A percentile compares a stretch with the other conserved stretches of the same genome.
These are phyloP conservation scores for Mycena amicta DNA, from an alignment of 768 basidiomycete species.

Conservation along the genomic window DNA sequence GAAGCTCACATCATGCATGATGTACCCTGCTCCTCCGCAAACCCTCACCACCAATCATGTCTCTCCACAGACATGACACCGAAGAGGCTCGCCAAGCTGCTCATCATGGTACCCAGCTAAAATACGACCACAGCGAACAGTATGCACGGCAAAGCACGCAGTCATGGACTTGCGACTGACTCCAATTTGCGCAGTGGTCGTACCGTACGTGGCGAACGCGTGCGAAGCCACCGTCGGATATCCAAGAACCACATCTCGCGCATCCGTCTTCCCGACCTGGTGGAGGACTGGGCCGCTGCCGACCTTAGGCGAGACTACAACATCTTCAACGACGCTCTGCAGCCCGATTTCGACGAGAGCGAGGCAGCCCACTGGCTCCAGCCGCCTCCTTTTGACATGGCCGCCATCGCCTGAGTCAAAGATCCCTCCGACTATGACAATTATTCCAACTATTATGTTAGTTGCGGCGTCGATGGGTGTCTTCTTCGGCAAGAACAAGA, in stretches of 20 bases:
- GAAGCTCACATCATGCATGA: no score
- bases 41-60: no score
- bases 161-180: no score
- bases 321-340: not conserved
- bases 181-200: not conserved
- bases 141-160: no score
- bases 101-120: no score
- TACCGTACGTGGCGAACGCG: not conserved
- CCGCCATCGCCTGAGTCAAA: not conserved
- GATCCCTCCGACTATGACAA: not conserved
- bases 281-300: not conserved
- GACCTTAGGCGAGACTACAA: not conserved
- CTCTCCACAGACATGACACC: no score
- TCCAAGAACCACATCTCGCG: not conserved
- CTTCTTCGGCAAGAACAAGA: not conserved
- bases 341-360: not conserved
- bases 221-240: not conserved
- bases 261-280: not conserved
- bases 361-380: not conserved
- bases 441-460: no score
- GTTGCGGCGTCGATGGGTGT: not conserved
- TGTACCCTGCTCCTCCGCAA: no score
- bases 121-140: no score
- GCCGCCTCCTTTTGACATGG: not conserved
- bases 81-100: no score